These are phyloP conservation scores for Ophiostoma quercus DNA, from an alignment of 2,329 filamentous ascomycete species.

Conservation along the genomic window DNA sequence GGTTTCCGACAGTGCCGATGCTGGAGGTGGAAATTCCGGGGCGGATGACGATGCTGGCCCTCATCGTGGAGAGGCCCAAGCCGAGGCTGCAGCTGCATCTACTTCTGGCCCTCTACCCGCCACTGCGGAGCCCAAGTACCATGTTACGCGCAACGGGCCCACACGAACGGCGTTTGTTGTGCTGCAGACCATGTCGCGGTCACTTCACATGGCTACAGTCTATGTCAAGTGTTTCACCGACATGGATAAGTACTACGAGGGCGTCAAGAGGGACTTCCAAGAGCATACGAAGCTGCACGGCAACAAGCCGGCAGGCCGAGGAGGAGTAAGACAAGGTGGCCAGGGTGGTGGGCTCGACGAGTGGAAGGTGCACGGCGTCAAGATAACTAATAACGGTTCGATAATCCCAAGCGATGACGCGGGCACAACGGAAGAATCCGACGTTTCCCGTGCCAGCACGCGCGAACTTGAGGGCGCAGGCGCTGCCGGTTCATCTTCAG, in stretches of 20 bases:
- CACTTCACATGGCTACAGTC: conserved; percentile 52
- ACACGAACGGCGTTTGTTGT: conserved; percentile 47
- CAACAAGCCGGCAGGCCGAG: conserved; percentile 29
- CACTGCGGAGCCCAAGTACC: background rate
- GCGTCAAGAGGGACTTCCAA: conserved; percentile 46
- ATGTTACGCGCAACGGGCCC: conserved; percentile 32
- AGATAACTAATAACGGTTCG: conserved; percentile 43
- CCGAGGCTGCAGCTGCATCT: background rate
- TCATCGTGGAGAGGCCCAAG: conserved; percentile 5
- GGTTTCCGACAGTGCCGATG: background rate
- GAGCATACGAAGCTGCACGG: conserved; percentile 17
- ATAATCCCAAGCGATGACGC: conserved; percentile 36
- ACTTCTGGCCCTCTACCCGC: background rate
- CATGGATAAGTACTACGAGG: conserved; percentile 50
- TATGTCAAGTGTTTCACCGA: conserved; percentile 51
- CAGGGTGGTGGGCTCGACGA: conserved; percentile 51
- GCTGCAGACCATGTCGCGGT: conserved; percentile 47
- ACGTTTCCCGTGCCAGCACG: conserved; percentile 20
- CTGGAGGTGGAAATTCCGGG: background rate
- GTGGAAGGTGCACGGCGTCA: conserved; percentile 41
- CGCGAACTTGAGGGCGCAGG: background rate
- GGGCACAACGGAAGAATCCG: conserved; percentile 30
- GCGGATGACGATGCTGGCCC: conserved; percentile 32
- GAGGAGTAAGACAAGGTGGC: conserved; percentile 41
- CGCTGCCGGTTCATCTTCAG: background rate